A percentile compares a stretch with the other conserved stretches of the same genome.
phyloP scores from a whole-genome alignment of 768 basidiomycete genomes.

The Mycena capillaripes region DNA sequence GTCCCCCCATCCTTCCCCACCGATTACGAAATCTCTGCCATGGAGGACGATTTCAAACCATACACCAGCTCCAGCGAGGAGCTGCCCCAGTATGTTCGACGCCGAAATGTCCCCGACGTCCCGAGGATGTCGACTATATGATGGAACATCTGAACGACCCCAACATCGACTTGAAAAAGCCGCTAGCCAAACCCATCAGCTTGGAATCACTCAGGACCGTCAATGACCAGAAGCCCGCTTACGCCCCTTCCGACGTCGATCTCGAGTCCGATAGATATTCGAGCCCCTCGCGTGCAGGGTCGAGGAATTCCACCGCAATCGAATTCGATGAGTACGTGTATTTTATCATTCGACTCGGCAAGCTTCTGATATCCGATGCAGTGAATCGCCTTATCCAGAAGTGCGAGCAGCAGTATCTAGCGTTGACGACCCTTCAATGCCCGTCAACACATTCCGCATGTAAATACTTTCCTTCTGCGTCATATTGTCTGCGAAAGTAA shows the following conservation, averaged over 20 bases:
- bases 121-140: slow-evolving; percentile 80
- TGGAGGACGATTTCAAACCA: slow-evolving; percentile 60
- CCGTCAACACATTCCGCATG: slow-evolving; percentile 86
- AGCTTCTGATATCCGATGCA: slow-evolving; percentile 44
- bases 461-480: slow-evolving; percentile 47
- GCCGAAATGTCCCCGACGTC: slow-evolving; percentile 77
- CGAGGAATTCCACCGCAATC: slow-evolving; percentile 68
- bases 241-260: slow-evolving; percentile 57
- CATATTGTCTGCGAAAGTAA: not conserved
- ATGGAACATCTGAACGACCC: slow-evolving; percentile 88
- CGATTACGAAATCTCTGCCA: slow-evolving; percentile 61
- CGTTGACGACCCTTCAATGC: slow-evolving; percentile 85
- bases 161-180: slow-evolving; percentile 72
- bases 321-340: slow-evolving; percentile 79
- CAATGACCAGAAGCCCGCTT: slow-evolving; percentile 55
- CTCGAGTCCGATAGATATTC: slow-evolving; percentile 62
- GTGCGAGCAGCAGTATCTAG: slow-evolving; percentile 92
- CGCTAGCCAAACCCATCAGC: slow-evolving; percentile 41
- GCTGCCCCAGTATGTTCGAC: slow-evolving; percentile 54
- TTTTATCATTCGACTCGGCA: slow-evolving; percentile 40
- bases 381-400: slow-evolving; percentile 92
- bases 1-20: slow-evolving; percentile 41
- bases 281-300: slow-evolving; percentile 59
- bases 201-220: slow-evolving; percentile 29
- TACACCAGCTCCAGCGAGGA: slow-evolving; percentile 58